A percentile compares a stretch with the other conserved stretches of the same genome.
Evolutionary conservation across 2,329 filamentous ascomycete species (phyloP).

Genomic region (Corinectria fuckeliana): DNA sequence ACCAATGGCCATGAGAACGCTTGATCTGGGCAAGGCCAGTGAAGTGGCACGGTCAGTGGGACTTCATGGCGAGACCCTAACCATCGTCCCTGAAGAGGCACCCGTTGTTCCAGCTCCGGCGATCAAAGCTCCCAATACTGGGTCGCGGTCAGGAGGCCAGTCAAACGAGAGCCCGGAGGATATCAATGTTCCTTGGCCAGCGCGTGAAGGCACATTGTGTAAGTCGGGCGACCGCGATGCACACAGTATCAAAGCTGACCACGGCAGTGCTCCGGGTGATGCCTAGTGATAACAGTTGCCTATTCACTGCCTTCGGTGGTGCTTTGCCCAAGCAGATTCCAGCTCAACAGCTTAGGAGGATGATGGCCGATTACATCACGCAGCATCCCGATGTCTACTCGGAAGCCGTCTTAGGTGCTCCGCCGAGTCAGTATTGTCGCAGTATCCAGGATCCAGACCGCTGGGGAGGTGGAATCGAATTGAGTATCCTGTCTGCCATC

Average conservation of each 20-base stretch:
- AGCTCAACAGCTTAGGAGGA: constrained; percentile 68
- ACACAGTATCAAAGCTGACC: constrained; percentile 7
- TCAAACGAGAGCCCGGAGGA: constrained; percentile 37
- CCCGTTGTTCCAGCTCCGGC: constrained; percentile 19
- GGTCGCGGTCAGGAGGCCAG: background rate
- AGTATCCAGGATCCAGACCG: constrained; percentile 82
- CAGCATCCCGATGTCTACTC: constrained; percentile 74
- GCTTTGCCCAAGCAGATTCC: constrained; percentile 68
- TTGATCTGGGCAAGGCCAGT: constrained; percentile 63
- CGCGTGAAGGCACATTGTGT: constrained; percentile 59
- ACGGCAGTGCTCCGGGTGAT: constrained; percentile 82
- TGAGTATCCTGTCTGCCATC: constrained; percentile 82
- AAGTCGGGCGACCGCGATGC: constrained; percentile 12
- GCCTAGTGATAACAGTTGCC: constrained; percentile 95
- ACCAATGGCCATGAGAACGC: constrained; percentile 68
- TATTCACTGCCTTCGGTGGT: constrained; percentile 88
- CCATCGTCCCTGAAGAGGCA: constrained; percentile 53
- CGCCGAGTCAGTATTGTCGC: constrained; percentile 76
- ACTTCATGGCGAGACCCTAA: constrained; percentile 58
- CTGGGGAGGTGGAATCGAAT: constrained; percentile 93
- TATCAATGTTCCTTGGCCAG: constrained; percentile 55
- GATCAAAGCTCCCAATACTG: constrained; percentile 7
- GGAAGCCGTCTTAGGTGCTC: constrained; percentile 76
- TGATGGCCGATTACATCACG: constrained; percentile 82
- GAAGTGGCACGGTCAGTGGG: constrained; percentile 56